Conservation (phyloP, 2,329 filamentous ascomycete species). For the Aspergillus udagawae region DNA sequence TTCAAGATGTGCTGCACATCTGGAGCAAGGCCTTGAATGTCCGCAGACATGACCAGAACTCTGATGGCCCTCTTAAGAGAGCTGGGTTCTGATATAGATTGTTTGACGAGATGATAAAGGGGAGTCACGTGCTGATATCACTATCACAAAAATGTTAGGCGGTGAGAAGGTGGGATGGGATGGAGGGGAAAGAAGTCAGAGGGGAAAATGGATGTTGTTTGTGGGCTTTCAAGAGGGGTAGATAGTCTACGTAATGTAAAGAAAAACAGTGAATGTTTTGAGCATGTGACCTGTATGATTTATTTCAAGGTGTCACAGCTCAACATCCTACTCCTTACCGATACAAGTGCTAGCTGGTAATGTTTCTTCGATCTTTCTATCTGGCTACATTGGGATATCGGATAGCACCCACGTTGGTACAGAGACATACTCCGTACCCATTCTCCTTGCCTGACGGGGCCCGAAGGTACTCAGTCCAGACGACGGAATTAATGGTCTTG, state of each 20-base stretch:
- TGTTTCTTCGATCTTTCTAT: neutral
- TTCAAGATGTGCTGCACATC: slow-evolving; percentile 24
- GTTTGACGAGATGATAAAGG: slow-evolving; percentile 6
- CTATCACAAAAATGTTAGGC: slow-evolving; percentile 15
- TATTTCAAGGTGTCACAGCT: neutral
- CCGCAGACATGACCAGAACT: slow-evolving; percentile 25
- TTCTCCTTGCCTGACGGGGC: neutral
- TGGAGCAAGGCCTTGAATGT: slow-evolving; percentile 17
- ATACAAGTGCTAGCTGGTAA: neutral
- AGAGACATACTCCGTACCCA: neutral
- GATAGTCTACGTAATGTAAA: neutral
- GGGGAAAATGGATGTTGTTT: neutral
- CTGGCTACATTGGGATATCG: neutral
- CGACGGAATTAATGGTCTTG: too few species aligned
- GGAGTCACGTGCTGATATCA: slow-evolving; percentile 23
- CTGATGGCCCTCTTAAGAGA: slow-evolving; percentile 7
- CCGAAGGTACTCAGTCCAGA: too few species aligned
- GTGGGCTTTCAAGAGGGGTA: neutral
- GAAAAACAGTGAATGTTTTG: neutral
- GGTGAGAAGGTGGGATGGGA: slow-evolving; percentile 12
- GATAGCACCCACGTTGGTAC: neutral
- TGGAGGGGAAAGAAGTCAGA: slow-evolving; percentile 7
- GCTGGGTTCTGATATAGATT: slow-evolving; percentile 15
- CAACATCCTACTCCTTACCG: neutral
- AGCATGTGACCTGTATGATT: neutral